Conservation (phyloP, 192 early-diverging fungal genomes). For the Coemansia sp. region DNA sequence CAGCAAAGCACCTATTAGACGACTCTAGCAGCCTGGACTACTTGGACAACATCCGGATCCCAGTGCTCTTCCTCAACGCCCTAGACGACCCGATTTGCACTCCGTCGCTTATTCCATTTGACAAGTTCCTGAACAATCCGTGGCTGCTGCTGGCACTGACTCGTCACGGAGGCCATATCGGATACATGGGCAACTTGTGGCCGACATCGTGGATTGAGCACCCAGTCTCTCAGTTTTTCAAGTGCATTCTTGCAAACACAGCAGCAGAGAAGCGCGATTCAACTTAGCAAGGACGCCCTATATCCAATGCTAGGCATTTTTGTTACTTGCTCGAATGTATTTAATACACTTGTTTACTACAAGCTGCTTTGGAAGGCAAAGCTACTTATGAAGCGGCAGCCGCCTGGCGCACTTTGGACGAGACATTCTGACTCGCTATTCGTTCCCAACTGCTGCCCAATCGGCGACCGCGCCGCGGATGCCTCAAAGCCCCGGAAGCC, state of each 20-base stretch:
- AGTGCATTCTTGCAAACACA: constrained; percentile 31
- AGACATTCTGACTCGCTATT: no score
- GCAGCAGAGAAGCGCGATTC: neutral
- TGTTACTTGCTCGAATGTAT: neutral
- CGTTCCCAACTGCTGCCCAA: no score
- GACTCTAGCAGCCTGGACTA: constrained; percentile 65
- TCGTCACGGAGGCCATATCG: constrained; percentile 86
- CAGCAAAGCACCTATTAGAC: constrained; percentile 81
- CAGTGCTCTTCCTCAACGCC: constrained; percentile 83
- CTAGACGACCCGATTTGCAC: constrained; percentile 89
- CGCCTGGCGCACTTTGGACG: no score
- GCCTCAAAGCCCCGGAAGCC: no score
- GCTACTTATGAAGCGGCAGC: no score
- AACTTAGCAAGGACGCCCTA: neutral
- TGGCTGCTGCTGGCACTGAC: constrained; percentile 81
- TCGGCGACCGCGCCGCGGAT: no score
- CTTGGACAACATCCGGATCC: constrained; percentile 70
- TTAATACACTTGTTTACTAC: no score
- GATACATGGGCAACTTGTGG: constrained; percentile 60
- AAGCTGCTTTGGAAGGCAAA: no score
- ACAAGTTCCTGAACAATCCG: constrained; percentile 79
- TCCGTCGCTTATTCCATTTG: constrained; percentile 66
- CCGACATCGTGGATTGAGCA: constrained; percentile 53
- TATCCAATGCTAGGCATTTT: no score
- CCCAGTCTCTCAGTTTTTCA: constrained; percentile 52